Percentiles rank a stretch among this genome's conserved stretches.
Conservation (phyloP, 176 grass and related monocot genomes). For the Oryza coarctata region DNA sequence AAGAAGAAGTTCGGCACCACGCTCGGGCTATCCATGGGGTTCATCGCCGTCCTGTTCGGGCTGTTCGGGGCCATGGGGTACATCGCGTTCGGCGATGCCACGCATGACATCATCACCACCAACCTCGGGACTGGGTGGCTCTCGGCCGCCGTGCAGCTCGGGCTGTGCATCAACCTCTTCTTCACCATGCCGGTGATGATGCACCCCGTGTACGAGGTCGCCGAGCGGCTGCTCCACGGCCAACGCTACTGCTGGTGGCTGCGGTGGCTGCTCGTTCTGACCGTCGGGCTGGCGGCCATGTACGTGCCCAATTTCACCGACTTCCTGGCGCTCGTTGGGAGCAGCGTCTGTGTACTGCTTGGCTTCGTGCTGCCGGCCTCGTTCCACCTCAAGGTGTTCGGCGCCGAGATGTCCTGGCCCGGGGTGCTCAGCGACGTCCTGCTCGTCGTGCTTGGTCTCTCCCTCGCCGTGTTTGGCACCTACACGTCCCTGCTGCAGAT, state of each 20-base stretch:
- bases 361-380: slow-evolving; percentile 79
- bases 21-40: slow-evolving; percentile 79
- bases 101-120: slow-evolving; percentile 94
- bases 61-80: slow-evolving; percentile 85
- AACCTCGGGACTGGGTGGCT: slow-evolving; percentile 78
- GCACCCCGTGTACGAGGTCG: slow-evolving; percentile 96
- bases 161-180: slow-evolving; percentile 94
- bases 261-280: slow-evolving; percentile 62
- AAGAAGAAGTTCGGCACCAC: slow-evolving; percentile 68
- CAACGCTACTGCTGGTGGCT: slow-evolving; percentile 89
- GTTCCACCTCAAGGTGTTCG: slow-evolving; percentile 91
- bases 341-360: slow-evolving; percentile 89
- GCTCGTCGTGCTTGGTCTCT: slow-evolving; percentile 48
- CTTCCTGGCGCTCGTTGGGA: slow-evolving; percentile 82
- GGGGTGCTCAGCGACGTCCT: slow-evolving; percentile 47
- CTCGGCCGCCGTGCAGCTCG: slow-evolving; percentile 77
- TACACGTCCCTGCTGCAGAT: slow-evolving; percentile 81
- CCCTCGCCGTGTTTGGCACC: slow-evolving; percentile 74
- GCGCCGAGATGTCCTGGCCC: slow-evolving; percentile 54
- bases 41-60: slow-evolving; percentile 81
- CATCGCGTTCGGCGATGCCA: slow-evolving; percentile 74
- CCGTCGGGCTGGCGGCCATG: slow-evolving; percentile 58
- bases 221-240: slow-evolving; percentile 68
- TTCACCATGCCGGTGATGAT: slow-evolving; percentile 99
- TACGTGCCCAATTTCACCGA: slow-evolving; percentile 90